Percentiles rank a stretch among this genome's conserved stretches.
Conservation (phyloP, 23 red algal species). For the Gracilaria domingensis region DNA sequence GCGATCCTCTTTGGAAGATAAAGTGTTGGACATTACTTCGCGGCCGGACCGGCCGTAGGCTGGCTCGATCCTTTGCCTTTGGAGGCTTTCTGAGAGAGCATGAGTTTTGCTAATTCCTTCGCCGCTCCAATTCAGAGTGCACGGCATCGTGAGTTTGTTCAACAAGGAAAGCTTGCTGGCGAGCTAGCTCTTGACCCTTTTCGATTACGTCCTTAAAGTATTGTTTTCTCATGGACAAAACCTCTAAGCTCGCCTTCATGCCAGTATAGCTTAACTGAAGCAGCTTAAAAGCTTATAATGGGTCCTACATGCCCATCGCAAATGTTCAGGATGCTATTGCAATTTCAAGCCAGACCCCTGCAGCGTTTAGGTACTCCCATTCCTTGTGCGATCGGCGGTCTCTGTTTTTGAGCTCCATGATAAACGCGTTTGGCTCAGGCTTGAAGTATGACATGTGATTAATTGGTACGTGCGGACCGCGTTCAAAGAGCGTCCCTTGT, state of each 20-base stretch:
- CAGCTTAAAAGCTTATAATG: neutral
- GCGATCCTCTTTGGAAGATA: no score
- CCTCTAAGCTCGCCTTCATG: neutral
- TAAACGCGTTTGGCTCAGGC: neutral
- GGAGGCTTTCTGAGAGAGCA: neutral
- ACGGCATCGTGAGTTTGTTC: neutral
- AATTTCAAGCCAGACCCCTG: neutral
- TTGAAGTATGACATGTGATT: conserved; percentile 18
- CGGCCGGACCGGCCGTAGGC: no score
- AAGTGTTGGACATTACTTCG: no score
- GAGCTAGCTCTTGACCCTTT: neutral
- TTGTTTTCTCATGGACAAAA: neutral
- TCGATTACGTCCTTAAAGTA: neutral
- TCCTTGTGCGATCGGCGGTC: conserved; percentile 24
- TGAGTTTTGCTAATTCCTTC: neutral
- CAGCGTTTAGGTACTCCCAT: conserved; percentile 10
- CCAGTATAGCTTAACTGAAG: neutral
- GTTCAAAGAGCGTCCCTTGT: neutral
- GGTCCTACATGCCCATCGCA: neutral
- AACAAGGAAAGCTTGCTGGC: neutral
- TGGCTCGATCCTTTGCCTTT: neutral
- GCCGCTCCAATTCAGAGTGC: neutral
- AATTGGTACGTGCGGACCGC: conserved; percentile 13
- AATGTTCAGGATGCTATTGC: neutral
- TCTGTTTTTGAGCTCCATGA: neutral